These are phyloP conservation scores for Candida tropicalis DNA, from an alignment of 1,139 yeast species.

Conservation along the genomic window DNA sequence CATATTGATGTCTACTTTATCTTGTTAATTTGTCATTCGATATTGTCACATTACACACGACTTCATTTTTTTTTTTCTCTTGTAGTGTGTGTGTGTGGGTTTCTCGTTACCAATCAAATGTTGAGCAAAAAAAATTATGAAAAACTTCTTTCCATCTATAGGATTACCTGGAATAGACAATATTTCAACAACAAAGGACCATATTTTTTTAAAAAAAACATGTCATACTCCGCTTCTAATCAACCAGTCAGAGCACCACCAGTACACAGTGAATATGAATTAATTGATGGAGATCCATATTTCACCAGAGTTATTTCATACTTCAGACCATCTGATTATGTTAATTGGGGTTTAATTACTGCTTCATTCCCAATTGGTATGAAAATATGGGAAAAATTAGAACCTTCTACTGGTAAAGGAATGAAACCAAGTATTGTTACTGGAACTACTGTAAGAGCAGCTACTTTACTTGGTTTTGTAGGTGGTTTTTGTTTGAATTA, in stretches of 20 bases:
- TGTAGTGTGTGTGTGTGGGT: no score
- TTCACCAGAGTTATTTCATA: constrained; percentile 72
- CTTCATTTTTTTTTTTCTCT: not conserved
- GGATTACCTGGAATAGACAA: not conserved
- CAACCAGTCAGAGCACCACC: constrained; percentile 50
- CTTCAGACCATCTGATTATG: constrained; percentile 70
- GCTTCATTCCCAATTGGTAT: constrained; percentile 66
- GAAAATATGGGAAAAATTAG: constrained; percentile 62
- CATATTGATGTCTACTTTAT: no score
- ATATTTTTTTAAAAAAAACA: no score
- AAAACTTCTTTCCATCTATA: not conserved
- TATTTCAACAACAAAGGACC: no score
- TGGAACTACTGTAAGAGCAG: constrained; percentile 59
- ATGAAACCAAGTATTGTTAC: constrained; percentile 57
- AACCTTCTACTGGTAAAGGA: constrained; percentile 62
- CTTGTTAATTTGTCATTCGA: no score
- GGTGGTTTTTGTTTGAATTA: constrained; percentile 79
- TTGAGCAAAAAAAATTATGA: constrained; percentile 12
- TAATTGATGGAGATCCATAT: constrained; percentile 81
- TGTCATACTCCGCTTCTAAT: constrained; percentile 46
- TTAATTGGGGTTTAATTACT: constrained; percentile 64
- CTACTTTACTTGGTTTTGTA: constrained; percentile 60
- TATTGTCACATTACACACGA: not conserved
- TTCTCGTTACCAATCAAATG: constrained; percentile 15
- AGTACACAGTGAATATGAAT: constrained; percentile 47